Percentiles rank a stretch among this genome's conserved stretches.
Evolutionary conservation across 352 stramenopile species (phyloP).

Genomic region (Phytophthora constricta): DNA sequence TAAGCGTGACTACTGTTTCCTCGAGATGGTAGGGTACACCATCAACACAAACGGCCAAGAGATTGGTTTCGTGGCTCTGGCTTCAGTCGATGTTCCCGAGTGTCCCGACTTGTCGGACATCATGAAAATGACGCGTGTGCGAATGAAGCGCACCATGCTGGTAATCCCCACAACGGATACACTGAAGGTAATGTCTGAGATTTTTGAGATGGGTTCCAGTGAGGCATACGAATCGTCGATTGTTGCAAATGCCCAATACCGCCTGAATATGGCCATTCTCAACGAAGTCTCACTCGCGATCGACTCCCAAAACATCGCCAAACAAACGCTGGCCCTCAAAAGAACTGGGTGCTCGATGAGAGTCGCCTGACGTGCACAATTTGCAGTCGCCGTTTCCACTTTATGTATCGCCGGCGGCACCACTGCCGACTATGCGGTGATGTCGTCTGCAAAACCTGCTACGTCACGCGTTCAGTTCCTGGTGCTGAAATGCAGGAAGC

Average conservation of each 20-base stretch:
- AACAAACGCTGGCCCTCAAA: conserved; percentile 38
- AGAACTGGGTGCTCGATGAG: conserved; percentile 49
- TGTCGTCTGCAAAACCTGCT: conserved; percentile 58
- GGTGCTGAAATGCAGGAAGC: conserved; percentile 18
- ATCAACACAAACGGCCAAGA: conserved; percentile 43
- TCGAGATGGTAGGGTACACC: conserved; percentile 62
- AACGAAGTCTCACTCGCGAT: conserved; percentile 63
- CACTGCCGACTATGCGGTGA: conserved; percentile 66
- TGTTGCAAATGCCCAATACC: conserved; percentile 47
- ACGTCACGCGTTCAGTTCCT: conserved; percentile 47
- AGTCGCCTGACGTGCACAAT: conserved; percentile 39
- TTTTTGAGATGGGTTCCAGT: conserved; percentile 51
- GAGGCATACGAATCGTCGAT: conserved; percentile 46
- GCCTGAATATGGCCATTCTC: conserved; percentile 53
- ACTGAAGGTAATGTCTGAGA: conserved; percentile 41
- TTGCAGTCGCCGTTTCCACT: conserved; percentile 39
- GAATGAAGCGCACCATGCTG: conserved; percentile 58
- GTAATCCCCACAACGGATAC: conserved; percentile 36
- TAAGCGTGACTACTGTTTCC: conserved; percentile 52
- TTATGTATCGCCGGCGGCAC: conserved; percentile 45
- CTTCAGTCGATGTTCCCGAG: conserved; percentile 54
- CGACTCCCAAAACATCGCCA: conserved; percentile 57
- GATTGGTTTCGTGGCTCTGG: conserved; percentile 46
- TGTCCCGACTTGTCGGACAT: conserved; percentile 45
- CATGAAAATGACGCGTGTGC: conserved; percentile 45